These are phyloP conservation scores for Aphanomyces stellatus DNA, from an alignment of 352 stramenopile genomes.

Conservation along the genomic window DNA sequence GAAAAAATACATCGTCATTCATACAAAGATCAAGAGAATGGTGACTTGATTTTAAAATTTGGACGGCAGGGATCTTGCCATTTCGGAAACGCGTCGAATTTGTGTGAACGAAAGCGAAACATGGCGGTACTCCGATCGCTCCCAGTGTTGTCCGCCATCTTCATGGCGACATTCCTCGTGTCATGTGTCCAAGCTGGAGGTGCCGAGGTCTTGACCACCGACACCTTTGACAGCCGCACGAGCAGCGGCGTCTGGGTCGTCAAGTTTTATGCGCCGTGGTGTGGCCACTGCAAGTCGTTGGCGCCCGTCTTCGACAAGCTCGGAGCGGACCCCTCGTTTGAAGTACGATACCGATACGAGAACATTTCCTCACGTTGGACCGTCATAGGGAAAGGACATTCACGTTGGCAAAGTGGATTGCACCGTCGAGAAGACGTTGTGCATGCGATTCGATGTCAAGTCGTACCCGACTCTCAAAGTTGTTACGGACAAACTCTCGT, in stretches of 20 bases:
- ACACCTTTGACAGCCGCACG: constrained; percentile 14
- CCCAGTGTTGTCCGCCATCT: neutral
- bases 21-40: too few species aligned
- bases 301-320: constrained; percentile 17
- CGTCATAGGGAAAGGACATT: constrained; percentile 28
- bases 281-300: constrained; percentile 73
- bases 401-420: constrained; percentile 70
- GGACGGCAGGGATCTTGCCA: neutral
- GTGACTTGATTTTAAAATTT: too few species aligned
- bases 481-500: constrained; percentile 43
- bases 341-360: too few species aligned
- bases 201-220: neutral
- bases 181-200: neutral
- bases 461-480: constrained; percentile 81
- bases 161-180: constrained; percentile 1
- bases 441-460: constrained; percentile 68
- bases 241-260: constrained; percentile 30
- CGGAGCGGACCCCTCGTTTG: neutral
- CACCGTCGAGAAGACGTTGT: constrained; percentile 59
- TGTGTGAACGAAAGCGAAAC: neutral
- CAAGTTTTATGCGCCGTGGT: constrained; percentile 81
- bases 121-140: neutral
- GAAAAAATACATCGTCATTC: constrained; percentile 1
- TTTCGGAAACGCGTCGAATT: neutral
- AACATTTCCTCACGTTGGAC: constrained; percentile 2